These are phyloP conservation scores for Fusarium chlamydosporum DNA, from an alignment of 2,329 filamentous ascomycete species.

Conservation along the genomic window DNA sequence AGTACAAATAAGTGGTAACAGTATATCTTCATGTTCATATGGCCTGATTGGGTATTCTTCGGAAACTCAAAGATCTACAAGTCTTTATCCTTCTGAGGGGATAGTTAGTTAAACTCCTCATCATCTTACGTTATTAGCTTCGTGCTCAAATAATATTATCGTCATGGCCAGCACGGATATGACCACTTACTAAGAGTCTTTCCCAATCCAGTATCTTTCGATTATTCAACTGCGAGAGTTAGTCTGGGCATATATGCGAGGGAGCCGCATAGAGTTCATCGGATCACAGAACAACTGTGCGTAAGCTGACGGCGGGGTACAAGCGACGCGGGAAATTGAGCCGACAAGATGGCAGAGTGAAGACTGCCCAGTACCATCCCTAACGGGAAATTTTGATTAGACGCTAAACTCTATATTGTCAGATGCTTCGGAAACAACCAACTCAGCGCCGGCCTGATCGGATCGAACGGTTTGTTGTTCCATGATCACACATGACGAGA, in stretches of 20 bases:
- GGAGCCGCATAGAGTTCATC: background rate
- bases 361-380: background rate
- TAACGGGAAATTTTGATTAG: conserved; percentile 5
- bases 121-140: too few species aligned
- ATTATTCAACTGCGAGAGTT: background rate
- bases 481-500: background rate
- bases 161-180: background rate
- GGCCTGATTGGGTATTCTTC: too few species aligned
- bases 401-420: background rate
- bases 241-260: background rate
- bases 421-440: background rate
- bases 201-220: background rate
- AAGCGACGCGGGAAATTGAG: background rate
- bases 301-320: conserved; percentile 4
- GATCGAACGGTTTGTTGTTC: background rate
- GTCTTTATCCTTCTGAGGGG: too few species aligned
- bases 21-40: too few species aligned
- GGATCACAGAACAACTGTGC: background rate
- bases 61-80: too few species aligned
- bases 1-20: too few species aligned
- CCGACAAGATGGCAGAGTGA: background rate
- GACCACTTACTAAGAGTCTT: background rate
- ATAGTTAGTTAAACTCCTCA: background rate
- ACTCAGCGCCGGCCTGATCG: too few species aligned
- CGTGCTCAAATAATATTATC: background rate